Base-by-base conservation (phyloP, 2,329 filamentous ascomycete species). In the Monilinia aucupariae region DNA sequence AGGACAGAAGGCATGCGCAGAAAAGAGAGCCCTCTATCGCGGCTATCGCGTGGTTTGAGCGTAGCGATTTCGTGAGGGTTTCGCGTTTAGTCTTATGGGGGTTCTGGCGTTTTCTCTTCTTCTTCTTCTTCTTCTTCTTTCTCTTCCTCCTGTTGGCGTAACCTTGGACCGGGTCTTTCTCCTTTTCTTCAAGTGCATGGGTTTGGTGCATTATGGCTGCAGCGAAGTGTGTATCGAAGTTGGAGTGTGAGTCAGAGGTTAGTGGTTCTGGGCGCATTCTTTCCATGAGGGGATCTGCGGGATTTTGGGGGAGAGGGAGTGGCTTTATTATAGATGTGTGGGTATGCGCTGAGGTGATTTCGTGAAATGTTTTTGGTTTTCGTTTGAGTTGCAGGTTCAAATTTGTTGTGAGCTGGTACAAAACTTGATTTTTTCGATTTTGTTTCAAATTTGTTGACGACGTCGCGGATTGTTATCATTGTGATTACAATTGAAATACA, bases 261-360 rank as follows among this genome's bases (percentile, higher is more conserved):
- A 43, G 17, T 43, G 41, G 20, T 43, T 20, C 41, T n/a, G 20
- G 41, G 20, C n/a, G 15, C 41, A 30, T 43, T 17, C n/a, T 17
- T 43, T 43, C 41, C 17, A 6, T 43, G 17, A 15, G 12, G 12
- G 27, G 27, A 30, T 8, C 5, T 43, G 41, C 17, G 41, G 41
- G 41, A 43, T 43, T n/a, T 43, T 7, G n/a, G n/a, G 43, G 32
- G 2, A 30, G 34, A n/a, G 25, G 20, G 8, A 20, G 9, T 3
- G 20, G 58, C 43, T 6, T 15, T 20, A 17, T 53, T 39, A 13
- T 30, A 32, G 20, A 17, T 62, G 15, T 45, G 17, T 45, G 41
- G 49, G 41, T 9, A 30, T 20, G 59, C 51, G 58, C 43, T 62
- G 60, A 62, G 60, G 60, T 39, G 56, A 17, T 41, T 56, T 56